Base-by-base conservation (phyloP, 2,329 filamentous ascomycete genomes). In the Exophiala sideris region DNA sequence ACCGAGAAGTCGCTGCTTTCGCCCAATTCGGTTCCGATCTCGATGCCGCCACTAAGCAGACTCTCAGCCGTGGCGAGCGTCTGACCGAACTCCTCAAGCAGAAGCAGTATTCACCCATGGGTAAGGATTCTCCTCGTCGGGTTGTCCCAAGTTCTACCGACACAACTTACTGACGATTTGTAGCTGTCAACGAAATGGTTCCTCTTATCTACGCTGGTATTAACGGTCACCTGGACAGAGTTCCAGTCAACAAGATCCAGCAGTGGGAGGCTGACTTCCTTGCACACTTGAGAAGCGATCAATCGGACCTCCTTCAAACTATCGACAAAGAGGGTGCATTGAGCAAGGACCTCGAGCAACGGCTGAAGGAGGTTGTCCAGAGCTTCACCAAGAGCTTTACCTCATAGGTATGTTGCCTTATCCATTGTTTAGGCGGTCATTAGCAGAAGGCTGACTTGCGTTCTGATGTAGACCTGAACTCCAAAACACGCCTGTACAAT, bases 1-100 rank as follows among this genome's bases (percentile, higher is more conserved):
- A 99, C 86, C 94, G 94, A 94, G 94, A 99, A 80, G 94, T 99
- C 63, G 94, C 94, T 71, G 94, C 94, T 68, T 99, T 99, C 80
- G 92, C 94, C 69, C 94, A 99, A 81, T 99, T 99, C 85, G 94
- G 94, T 87, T 99, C 94, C 73, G 94, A 99, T 84, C 83, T 99
- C 67, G 94, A 99, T 81, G 94, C 94, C 68, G 85, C 94, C 67
- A 99, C 94, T 78, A 97, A 96, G 87, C 94, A 97, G 83, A 97
- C 92, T 62, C 87, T 99, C 66, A 86, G 74, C 82, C 91, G 94
- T 87, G 94, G 94, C 89, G 92, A 97, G 83, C 91, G 94, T 83
- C 86, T 91, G 73, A 96, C 92, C 68, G 92, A 97, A 85, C 89
- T 96, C 66, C 88, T 96, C 71, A 97, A 97, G 88, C 94, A 99